These are phyloP conservation scores for Fusarium sp. DNA, from an alignment of 2,329 filamentous ascomycete genomes.

Conservation along the genomic window DNA sequence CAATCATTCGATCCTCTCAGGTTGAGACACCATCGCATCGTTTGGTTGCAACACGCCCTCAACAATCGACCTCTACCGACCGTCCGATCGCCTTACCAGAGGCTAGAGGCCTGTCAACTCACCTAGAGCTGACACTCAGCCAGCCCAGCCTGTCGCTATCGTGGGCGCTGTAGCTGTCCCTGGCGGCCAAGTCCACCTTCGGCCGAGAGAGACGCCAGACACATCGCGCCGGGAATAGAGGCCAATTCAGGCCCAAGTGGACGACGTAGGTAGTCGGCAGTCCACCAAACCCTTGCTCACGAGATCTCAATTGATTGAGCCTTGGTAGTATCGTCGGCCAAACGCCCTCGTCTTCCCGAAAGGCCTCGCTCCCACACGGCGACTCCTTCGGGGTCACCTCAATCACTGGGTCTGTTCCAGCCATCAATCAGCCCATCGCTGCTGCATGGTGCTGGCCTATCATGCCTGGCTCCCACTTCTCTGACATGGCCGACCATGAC, in stretches of 20 bases:
- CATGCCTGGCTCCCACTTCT: constrained; percentile 51
- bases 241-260: constrained; percentile 21
- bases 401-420: constrained; percentile 34
- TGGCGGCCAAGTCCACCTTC: constrained; percentile 30
- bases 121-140: constrained; percentile 15
- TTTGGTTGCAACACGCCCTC: constrained; percentile 31
- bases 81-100: constrained; percentile 22
- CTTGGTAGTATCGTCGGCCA: constrained; percentile 35
- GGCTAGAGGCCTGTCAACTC: constrained; percentile 20
- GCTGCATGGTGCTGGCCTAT: constrained; percentile 50
- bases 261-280: constrained; percentile 16
- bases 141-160: constrained; percentile 12
- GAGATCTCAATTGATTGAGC: constrained; percentile 19
- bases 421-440: constrained; percentile 51
- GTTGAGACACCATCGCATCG: constrained; percentile 33
- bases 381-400: constrained; percentile 43
- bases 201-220: constrained; percentile 24
- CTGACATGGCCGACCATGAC: constrained; percentile 60
- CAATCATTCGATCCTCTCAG: constrained; percentile 47
- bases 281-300: constrained; percentile 28
- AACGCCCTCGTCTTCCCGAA: constrained; percentile 41
- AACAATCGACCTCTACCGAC: constrained; percentile 19
- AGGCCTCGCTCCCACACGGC: constrained; percentile 43
- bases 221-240: constrained; percentile 22
- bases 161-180: constrained; percentile 11